A percentile compares a stretch with the other conserved stretches of the same genome.
Conservation (phyloP, 495 filamentous ascomycete genomes). For the Penicillium diatomitis region DNA sequence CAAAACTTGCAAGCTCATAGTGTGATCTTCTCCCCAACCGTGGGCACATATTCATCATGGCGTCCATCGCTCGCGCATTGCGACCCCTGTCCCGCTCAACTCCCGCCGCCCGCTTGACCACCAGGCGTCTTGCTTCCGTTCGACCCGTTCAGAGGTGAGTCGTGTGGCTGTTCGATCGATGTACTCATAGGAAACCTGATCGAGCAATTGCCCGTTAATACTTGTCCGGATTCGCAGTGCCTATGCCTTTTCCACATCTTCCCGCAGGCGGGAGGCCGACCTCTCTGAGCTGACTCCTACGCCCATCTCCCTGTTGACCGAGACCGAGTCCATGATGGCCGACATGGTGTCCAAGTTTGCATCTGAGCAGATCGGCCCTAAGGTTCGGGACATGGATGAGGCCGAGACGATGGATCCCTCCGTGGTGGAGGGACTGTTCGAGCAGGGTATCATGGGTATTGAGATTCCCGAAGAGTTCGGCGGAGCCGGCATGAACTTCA, state of each 20-base stretch:
- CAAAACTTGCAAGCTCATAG: too few species aligned
- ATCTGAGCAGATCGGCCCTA: conserved; percentile 76
- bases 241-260: conserved; percentile 64
- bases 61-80: conserved; percentile 57
- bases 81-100: conserved; percentile 57
- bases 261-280: conserved; percentile 49
- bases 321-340: conserved; percentile 80
- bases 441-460: conserved; percentile 95
- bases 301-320: conserved; percentile 86
- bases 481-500: conserved; percentile 98
- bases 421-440: conserved; percentile 87
- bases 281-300: conserved; percentile 71
- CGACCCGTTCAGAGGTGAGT: conserved; percentile 38
- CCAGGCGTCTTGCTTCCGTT: conserved; percentile 31
- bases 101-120: conserved; percentile 34
- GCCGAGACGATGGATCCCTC: conserved; percentile 84
- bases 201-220: neutral
- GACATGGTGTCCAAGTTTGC: conserved; percentile 90
- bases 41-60: conserved; percentile 37
- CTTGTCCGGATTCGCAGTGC: conserved; percentile 30
- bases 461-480: conserved; percentile 97
- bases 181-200: too few species aligned
- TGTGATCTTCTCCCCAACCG: too few species aligned
- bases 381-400: conserved; percentile 97
- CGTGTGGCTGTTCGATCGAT: too few species aligned